phyloP scores from a whole-genome alignment of 2,329 filamentous ascomycete genomes.

The Aspergillus vadensis region DNA sequence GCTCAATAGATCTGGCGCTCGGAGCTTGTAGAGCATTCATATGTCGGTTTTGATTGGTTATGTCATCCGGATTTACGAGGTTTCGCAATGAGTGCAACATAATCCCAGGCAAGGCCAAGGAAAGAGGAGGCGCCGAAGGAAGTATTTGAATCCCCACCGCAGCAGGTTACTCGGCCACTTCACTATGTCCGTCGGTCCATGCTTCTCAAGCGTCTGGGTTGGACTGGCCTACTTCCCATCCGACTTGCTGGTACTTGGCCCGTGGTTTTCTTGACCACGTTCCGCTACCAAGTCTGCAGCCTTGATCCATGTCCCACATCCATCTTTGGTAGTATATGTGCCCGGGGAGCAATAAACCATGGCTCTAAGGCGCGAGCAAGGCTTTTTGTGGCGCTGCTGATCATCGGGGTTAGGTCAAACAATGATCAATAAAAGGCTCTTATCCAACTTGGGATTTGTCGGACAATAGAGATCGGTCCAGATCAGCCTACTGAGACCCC shows the following conservation, averaged over 20 bases:
- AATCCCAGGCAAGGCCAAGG: constrained; percentile 2
- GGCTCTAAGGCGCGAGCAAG: constrained; percentile 1
- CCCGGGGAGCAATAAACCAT: not conserved
- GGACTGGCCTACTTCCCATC: constrained; percentile 3
- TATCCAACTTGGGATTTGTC: not conserved
- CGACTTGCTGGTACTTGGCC: constrained; percentile 3
- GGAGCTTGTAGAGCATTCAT: not conserved
- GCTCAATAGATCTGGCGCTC: not conserved
- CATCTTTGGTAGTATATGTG: not conserved
- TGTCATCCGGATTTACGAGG: constrained; percentile 4
- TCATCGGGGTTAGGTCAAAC: constrained; percentile 5
- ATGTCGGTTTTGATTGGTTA: not conserved
- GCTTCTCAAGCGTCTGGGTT: not conserved
- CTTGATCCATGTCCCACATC: constrained; percentile 5
- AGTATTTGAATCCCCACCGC: constrained; percentile 10
- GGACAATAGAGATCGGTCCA: constrained; percentile 6
- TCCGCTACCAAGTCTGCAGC: constrained; percentile 1
- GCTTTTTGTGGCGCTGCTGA: constrained; percentile 7
- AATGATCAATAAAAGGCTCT: constrained; percentile 2
- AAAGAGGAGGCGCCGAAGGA: constrained; percentile 3
- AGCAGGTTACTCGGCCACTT: constrained; percentile 6
- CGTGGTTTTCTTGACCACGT: constrained; percentile 1
- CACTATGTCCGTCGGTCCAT: not conserved
- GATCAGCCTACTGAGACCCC: not conserved
- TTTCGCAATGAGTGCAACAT: constrained; percentile 11